Evolutionary conservation across 441 rosid genomes (phyloP).

Genomic region (Aleurites moluccanus): DNA sequence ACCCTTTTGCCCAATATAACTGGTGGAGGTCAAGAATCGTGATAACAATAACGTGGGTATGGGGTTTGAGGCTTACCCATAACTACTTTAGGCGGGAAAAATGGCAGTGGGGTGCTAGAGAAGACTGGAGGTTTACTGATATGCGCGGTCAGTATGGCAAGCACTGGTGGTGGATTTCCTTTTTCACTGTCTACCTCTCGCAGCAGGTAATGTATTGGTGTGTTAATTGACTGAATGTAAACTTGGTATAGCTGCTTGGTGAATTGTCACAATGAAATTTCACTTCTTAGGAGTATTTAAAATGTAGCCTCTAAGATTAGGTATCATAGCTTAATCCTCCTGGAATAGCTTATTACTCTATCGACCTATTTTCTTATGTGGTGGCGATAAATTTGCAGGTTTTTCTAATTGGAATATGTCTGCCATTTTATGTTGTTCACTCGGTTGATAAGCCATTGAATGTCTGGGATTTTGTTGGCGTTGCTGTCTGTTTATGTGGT

Average conservation of each 20-base stretch:
- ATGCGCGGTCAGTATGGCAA: slow-evolving; percentile 75
- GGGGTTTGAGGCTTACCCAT: slow-evolving; percentile 83
- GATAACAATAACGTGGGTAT: slow-evolving; percentile 62
- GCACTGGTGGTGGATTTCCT: slow-evolving; percentile 95
- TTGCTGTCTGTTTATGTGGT: slow-evolving; percentile 59
- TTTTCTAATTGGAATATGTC: slow-evolving; percentile 74
- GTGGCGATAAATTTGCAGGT: slow-evolving; percentile 45
- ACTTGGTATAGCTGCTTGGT: slow-evolving; percentile 33
- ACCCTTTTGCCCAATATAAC: slow-evolving; percentile 62
- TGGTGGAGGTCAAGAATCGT: slow-evolving; percentile 66
- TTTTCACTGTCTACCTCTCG: slow-evolving; percentile 77
- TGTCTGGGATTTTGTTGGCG: slow-evolving; percentile 64
- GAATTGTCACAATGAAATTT: slow-evolving; percentile 43
- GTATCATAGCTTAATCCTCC: neutral
- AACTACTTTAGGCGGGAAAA: slow-evolving; percentile 91
- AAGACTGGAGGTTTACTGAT: slow-evolving; percentile 90
- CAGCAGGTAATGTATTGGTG: slow-evolving; percentile 59
- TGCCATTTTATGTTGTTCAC: slow-evolving; percentile 72
- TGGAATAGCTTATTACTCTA: neutral
- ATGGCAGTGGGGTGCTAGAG: slow-evolving; percentile 96
- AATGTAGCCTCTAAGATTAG: neutral
- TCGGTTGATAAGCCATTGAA: slow-evolving; percentile 59
- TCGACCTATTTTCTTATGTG: neutral
- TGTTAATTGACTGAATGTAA: neutral
- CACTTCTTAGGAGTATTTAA: neutral